These are phyloP conservation scores for Phytopythium vexans DNA, from an alignment of 352 stramenopile genomes.

Conservation along the genomic window DNA sequence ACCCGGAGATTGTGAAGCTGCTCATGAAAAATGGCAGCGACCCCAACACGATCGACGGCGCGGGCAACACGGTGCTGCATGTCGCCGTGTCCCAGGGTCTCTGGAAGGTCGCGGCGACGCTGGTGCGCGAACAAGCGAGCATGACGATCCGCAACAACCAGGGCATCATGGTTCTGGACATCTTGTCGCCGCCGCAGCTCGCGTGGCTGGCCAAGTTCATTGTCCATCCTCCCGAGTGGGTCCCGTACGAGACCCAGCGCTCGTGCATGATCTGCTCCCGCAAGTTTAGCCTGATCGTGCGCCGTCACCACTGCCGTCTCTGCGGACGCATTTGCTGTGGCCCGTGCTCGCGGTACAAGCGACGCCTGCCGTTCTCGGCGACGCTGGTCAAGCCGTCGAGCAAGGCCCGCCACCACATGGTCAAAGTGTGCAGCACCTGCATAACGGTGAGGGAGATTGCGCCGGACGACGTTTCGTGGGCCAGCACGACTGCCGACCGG, in stretches of 20 bases:
- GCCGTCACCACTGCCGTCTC: conserved; percentile 78
- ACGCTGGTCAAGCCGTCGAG: conserved; percentile 31
- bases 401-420: conserved; percentile 39
- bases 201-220: conserved; percentile 80
- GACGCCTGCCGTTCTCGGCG: conserved; percentile 54
- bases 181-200: conserved; percentile 67
- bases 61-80: conserved; percentile 78
- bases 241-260: conserved; percentile 56
- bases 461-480: conserved; percentile 52
- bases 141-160: conserved; percentile 81
- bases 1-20: conserved; percentile 64
- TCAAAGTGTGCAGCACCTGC: conserved; percentile 75
- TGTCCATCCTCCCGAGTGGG: conserved; percentile 66
- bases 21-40: conserved; percentile 77
- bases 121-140: conserved; percentile 59
- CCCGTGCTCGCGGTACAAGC: conserved; percentile 78
- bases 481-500: conserved; percentile 41
- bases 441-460: conserved; percentile 54
- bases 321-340: conserved; percentile 82
- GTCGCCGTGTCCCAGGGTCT: conserved; percentile 73
- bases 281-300: conserved; percentile 67
- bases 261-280: conserved; percentile 71
- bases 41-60: conserved; percentile 64
- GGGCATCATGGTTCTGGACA: conserved; percentile 68
- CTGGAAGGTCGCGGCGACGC: conserved; percentile 65